A percentile compares a stretch with the other conserved stretches of the same genome.
Evolutionary conservation across 306 rosid genomes (phyloP).

Genomic region (Quercus glauca): DNA sequence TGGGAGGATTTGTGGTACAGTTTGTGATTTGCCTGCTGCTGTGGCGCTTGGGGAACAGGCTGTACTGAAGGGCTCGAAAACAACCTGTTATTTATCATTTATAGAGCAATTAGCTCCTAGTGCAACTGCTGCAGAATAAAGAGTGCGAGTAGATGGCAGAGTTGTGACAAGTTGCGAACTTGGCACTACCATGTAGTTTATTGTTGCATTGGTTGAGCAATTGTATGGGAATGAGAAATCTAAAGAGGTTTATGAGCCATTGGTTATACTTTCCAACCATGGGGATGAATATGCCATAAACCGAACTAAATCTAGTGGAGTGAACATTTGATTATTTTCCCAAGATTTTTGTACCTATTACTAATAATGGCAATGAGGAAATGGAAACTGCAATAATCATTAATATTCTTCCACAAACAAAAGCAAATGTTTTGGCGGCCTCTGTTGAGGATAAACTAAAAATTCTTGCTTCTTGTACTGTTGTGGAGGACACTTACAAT

Average conservation of each 20-base stretch:
- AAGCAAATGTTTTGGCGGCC: no score
- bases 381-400: constrained; percentile 87
- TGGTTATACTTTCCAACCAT: constrained; percentile 83
- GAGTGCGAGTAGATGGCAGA: constrained; percentile 81
- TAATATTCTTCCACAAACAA: constrained; percentile 50
- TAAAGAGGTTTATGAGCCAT: constrained; percentile 75
- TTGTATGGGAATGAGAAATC: constrained; percentile 83
- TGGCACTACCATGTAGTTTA: constrained; percentile 88
- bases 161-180: constrained; percentile 87
- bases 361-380: constrained; percentile 78
- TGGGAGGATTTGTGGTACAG: constrained; percentile 73
- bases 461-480: no score
- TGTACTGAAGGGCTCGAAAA: constrained; percentile 82
- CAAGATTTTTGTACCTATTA: constrained; percentile 82
- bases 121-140: constrained; percentile 69
- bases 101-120: constrained; percentile 69
- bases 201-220: constrained; percentile 71
- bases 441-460: no score
- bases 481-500: no score
- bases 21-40: constrained; percentile 96
- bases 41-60: constrained; percentile 87
- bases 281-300: constrained; percentile 55
- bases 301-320: constrained; percentile 64
- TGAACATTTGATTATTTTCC: constrained; percentile 72
- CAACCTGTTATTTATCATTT: constrained; percentile 73